Conservation (phyloP, 495 filamentous ascomycete species). For the Penicillium soppii region DNA sequence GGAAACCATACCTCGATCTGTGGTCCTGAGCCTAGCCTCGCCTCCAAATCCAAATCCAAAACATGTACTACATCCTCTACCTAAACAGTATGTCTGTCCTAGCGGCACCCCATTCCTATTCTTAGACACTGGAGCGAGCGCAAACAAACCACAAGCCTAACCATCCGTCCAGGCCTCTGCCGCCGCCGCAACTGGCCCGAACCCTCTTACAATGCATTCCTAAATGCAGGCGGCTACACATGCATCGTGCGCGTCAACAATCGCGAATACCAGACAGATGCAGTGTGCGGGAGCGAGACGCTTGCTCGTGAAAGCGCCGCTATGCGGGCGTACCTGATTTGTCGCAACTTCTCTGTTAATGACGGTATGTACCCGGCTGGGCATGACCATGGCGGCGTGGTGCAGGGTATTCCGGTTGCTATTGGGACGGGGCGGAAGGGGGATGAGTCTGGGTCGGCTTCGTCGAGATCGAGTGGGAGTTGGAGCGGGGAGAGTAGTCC, state of each 20-base stretch:
- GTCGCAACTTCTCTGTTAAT: conserved; percentile 97
- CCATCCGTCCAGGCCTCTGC: conserved; percentile 73
- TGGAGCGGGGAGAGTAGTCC: conserved; percentile 59
- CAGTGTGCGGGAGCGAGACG: conserved; percentile 73
- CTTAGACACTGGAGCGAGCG: neutral
- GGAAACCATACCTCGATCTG: conserved; percentile 30
- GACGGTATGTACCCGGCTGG: conserved; percentile 84
- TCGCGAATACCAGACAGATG: conserved; percentile 91
- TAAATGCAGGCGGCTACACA: conserved; percentile 63
- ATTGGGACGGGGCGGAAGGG: conserved; percentile 60
- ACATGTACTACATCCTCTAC: conserved; percentile 70
- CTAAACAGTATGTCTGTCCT: conserved; percentile 57
- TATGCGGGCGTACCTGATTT: conserved; percentile 96
- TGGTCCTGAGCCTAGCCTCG: neutral
- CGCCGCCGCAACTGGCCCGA: conserved; percentile 93
- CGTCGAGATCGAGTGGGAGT: conserved; percentile 45
- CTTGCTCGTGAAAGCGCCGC: conserved; percentile 93
- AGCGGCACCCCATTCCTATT: too few relatives aligned
- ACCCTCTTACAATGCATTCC: conserved; percentile 83
- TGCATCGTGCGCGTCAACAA: conserved; percentile 96
- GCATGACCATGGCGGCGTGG: conserved; percentile 69
- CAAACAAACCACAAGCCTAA: conserved; percentile 1
- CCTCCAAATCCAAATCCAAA: neutral
- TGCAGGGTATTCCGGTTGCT: conserved; percentile 82
- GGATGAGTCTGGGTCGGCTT: conserved; percentile 44